Base-by-base conservation (phyloP, 352 stramenopile species). In the Phytophthora megakarya region DNA sequence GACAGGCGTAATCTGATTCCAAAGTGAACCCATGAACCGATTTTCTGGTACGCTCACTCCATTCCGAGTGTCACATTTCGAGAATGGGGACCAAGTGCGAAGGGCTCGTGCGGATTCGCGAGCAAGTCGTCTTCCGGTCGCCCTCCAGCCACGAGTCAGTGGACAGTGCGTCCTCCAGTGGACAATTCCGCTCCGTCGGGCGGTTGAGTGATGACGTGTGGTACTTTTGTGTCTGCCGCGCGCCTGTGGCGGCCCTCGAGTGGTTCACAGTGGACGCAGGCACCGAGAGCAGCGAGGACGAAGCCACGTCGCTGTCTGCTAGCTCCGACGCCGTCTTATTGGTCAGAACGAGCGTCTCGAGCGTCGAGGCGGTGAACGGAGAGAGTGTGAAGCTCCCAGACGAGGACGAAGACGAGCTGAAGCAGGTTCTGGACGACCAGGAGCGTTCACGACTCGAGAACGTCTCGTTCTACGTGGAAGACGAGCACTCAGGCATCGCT, bases 391-490 rank as follows among this genome's bases (percentile, higher is more conserved):
- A 67, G 26, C 47, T 78, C n/a, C 52, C 64, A 15, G 38, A 65
- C 4, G 56, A 65, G 12, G n/a, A 15, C 8, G 10, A 46, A 19
- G 54, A 49, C 25, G 46, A 66, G n/a, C n/a, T n/a, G n/a, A n/a
- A n/a, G n/a, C n/a, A n/a, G n/a, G n/a, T 19, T 13, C 33, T 63
- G 5, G 61, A 60, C 16, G 62, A 75, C 21, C 51, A 62, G 19
- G 67, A 77, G 26, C 52, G 65, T 9, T 42, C 52, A 10, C 54
- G 57, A 37, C 64, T 86, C n/a, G 73, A 84, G 32, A 70, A 35
- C 30, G 75, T 78, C 42, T 72, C 49, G 5, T 81, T 87, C 45
- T 87, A 84, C 42, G 68, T 87, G 33, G 69, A 87, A 30, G 72
- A 85, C 25, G 55, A 70, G 5, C 16, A 3, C 3, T 58, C 55